phyloP scores from a whole-genome alignment of 768 basidiomycete species.

The Tylopilus rubrobrunneus region DNA sequence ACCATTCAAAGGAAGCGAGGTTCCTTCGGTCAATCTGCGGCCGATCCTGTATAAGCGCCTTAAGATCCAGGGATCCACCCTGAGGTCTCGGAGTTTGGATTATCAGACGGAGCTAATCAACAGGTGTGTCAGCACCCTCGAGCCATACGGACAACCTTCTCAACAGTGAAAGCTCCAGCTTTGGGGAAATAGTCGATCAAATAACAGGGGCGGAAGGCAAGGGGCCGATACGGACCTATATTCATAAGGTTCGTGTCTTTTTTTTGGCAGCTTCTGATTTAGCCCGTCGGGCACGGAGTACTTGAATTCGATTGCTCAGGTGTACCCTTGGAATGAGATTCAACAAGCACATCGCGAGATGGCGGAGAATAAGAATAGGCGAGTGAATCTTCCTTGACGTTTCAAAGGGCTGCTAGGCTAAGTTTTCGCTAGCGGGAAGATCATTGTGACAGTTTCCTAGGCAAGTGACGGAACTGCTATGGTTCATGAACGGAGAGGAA shows the following conservation, averaged over 20 bases:
- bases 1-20: conserved; percentile 42
- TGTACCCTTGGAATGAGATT: conserved; percentile 78
- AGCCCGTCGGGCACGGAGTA: conserved; percentile 12
- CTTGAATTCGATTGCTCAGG: conserved; percentile 36
- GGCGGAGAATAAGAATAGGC: conserved; percentile 65
- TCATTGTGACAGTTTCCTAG: conserved; percentile 27
- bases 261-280: conserved; percentile 9
- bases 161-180: conserved; percentile 33
- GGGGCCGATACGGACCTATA: conserved; percentile 66
- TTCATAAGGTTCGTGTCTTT: conserved; percentile 60
- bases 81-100: conserved; percentile 66
- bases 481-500: background rate
- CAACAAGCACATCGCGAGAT: conserved; percentile 81
- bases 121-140: conserved; percentile 36
- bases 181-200: conserved; percentile 51
- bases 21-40: conserved; percentile 51
- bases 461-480: conserved; percentile 8
- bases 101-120: conserved; percentile 75
- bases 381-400: conserved; percentile 14
- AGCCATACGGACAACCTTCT: background rate
- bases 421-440: conserved; percentile 28
- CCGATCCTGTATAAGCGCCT: conserved; percentile 82
- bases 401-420: background rate
- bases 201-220: conserved; percentile 55
- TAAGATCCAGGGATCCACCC: conserved; percentile 82